Conservation (phyloP, 345 rosid genomes). For the Populus davidiana region DNA sequence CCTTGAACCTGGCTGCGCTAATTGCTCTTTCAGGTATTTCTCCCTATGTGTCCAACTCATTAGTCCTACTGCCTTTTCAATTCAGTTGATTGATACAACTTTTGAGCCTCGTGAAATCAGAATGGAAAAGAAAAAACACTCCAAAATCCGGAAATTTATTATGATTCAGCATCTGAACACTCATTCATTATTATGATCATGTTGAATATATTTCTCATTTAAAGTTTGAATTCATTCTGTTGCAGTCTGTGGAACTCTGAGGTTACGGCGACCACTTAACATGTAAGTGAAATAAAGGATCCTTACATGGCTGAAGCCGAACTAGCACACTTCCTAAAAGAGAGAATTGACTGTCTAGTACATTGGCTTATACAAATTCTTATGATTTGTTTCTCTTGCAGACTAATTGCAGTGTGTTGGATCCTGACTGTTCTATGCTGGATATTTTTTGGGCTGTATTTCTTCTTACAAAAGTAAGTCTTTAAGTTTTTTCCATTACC, state of each 20-base stretch:
- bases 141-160: not conserved
- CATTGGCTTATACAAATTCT: not conserved
- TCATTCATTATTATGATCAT: not conserved
- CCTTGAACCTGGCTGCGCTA: slow-evolving; percentile 43
- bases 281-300: slow-evolving; percentile 32
- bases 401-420: slow-evolving; percentile 60
- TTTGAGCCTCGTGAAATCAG: not conserved
- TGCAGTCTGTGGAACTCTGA: slow-evolving; percentile 53
- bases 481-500: not conserved
- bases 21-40: slow-evolving; percentile 50
- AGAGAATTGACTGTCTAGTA: not conserved
- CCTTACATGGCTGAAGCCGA: not conserved
- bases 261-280: slow-evolving; percentile 33
- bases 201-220: slow-evolving; percentile 3
- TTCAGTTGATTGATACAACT: not conserved
- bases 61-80: not conserved
- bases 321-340: not conserved
- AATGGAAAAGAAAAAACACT: not conserved
- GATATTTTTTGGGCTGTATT: slow-evolving; percentile 55
- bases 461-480: slow-evolving; percentile 52
- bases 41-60: not conserved
- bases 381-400: slow-evolving; percentile 16
- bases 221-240: slow-evolving; percentile 1
- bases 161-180: not conserved
- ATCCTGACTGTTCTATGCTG: slow-evolving; percentile 57